phyloP scores from a whole-genome alignment of 1,284 basidiomycete genomes.

The Thecaphora thlaspeos region DNA sequence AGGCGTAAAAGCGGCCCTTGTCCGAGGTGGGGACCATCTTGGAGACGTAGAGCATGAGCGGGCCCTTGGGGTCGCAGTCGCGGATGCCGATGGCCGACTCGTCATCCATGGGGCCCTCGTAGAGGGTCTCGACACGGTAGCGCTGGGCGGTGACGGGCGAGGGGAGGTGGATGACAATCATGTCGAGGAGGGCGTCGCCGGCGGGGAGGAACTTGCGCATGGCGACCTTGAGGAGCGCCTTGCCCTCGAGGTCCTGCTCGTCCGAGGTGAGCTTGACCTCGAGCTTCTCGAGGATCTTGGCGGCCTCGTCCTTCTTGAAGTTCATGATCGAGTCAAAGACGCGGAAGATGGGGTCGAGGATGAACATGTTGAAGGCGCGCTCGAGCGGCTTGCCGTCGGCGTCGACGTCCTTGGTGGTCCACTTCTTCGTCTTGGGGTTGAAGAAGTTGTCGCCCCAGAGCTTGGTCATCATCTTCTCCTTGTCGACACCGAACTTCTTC shows the following conservation, averaged over 20 bases:
- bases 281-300: constrained; percentile 89
- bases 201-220: constrained; percentile 99
- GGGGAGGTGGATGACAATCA: constrained; percentile 95
- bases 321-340: constrained; percentile 99
- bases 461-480: constrained; percentile 95
- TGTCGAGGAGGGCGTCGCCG: constrained; percentile 97
- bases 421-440: constrained; percentile 96
- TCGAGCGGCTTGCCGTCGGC: constrained; percentile 83
- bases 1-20: constrained; percentile 99
- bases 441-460: constrained; percentile 99
- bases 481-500: constrained; percentile 99
- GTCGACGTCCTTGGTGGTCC: constrained; percentile 77
- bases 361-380: constrained; percentile 69
- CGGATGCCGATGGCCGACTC: constrained; percentile 98
- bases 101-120: constrained; percentile 99
- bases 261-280: constrained; percentile 86
- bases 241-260: constrained; percentile 93
- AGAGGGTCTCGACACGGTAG: constrained; percentile 99
- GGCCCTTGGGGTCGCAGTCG: constrained; percentile 95
- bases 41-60: constrained; percentile 97
- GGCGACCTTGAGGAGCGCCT: constrained; percentile 92
- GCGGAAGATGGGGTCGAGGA: constrained; percentile 98
- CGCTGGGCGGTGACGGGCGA: constrained; percentile 95
- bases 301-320: constrained; percentile 93
- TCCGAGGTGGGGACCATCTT: constrained; percentile 99